Percentiles rank a stretch among this genome's conserved stretches.
Conservation (phyloP, 257 asterid species). For the Buddleja alternifolia region DNA sequence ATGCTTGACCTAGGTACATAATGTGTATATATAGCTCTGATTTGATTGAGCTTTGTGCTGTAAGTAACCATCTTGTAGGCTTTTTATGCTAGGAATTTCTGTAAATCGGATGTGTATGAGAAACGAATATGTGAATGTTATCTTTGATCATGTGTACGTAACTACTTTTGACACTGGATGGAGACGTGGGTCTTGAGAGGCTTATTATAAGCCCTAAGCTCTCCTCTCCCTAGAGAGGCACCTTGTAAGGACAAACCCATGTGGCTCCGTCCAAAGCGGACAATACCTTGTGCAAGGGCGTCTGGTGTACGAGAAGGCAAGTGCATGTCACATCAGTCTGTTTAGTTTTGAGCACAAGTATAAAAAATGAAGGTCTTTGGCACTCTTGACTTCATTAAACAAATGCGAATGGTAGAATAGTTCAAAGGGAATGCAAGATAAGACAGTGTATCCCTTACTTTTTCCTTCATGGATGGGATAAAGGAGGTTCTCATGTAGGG, state of each 20-base stretch:
- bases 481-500: background rate
- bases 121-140: background rate
- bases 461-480: background rate
- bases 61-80: background rate
- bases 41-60: conserved; percentile 6
- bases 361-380: background rate
- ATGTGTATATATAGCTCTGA: background rate
- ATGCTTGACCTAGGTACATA: background rate
- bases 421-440: background rate
- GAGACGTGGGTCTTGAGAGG: too few relatives aligned
- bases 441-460: background rate
- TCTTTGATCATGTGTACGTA: too few relatives aligned
- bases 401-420: background rate
- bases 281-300: too few relatives aligned
- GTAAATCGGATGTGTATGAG: background rate
- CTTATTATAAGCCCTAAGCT: too few relatives aligned
- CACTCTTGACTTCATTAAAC: background rate
- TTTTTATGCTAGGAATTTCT: background rate
- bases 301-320: too few relatives aligned
- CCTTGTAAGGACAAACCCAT: too few relatives aligned
- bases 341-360: background rate
- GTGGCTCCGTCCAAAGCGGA: too few relatives aligned
- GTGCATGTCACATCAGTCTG: too few relatives aligned
- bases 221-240: too few relatives aligned
- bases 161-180: too few relatives aligned